A percentile compares a stretch with the other conserved stretches of the same genome.
Conservation (phyloP, 2,329 filamentous ascomycete genomes). For the Aspergillus transmontanensis region DNA sequence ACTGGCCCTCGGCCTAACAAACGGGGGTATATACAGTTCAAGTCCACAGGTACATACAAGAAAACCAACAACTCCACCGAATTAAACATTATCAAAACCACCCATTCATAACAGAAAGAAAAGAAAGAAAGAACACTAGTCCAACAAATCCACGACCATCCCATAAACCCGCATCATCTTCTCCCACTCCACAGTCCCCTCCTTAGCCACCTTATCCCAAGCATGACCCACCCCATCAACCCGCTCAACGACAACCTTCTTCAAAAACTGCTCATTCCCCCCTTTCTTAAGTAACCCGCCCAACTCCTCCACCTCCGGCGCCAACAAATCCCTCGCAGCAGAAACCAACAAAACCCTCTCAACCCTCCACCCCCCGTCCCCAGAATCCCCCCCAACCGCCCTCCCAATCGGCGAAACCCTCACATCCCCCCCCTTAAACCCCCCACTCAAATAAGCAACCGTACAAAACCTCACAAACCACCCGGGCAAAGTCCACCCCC, state of each 20-base stretch:
- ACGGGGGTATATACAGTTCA: background rate
- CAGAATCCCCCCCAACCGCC: background rate
- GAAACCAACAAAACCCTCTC: slow-evolving; percentile 28
- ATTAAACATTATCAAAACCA: background rate
- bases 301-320: slow-evolving; percentile 28
- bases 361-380: background rate
- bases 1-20: slow-evolving; percentile 32
- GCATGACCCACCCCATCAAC: slow-evolving; percentile 38
- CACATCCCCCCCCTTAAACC: slow-evolving; percentile 15
- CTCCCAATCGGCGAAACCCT: slow-evolving; percentile 29
- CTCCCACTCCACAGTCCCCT: slow-evolving; percentile 27
- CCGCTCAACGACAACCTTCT: slow-evolving; percentile 24
- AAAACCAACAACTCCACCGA: background rate
- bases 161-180: slow-evolving; percentile 34
- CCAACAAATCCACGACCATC: slow-evolving; percentile 28
- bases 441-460: slow-evolving; percentile 26
- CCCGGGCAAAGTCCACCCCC: slow-evolving; percentile 10
- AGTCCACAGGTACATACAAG: background rate
- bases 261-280: slow-evolving; percentile 5
- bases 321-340: slow-evolving; percentile 25
- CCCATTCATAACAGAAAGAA: background rate
- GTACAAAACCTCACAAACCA: slow-evolving; percentile 26
- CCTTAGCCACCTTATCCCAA: slow-evolving; percentile 38
- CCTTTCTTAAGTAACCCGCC: slow-evolving; percentile 19
- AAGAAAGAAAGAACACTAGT: background rate